A percentile compares a stretch with the other conserved stretches of the same genome.
Evolutionary conservation across 2,329 filamentous ascomycete genomes (phyloP).

Genomic region (Hymenoscyphus repandus): DNA sequence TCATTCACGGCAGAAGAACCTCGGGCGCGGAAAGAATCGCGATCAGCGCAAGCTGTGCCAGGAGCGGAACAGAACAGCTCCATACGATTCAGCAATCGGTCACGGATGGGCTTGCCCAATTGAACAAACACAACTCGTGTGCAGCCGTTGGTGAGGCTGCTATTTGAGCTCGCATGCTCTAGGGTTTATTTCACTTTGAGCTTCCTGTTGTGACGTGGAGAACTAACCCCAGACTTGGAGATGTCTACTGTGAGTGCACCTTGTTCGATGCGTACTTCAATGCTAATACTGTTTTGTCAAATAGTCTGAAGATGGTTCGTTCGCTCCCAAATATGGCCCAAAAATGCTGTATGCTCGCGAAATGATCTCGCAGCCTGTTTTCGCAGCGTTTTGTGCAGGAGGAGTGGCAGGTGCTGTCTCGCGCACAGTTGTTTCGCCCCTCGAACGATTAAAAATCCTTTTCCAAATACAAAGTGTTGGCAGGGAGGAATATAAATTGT

Average conservation of each 20-base stretch:
- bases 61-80: background rate
- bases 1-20: background rate
- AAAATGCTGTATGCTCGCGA: conserved; percentile 34
- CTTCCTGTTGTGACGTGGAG: conserved; percentile 6
- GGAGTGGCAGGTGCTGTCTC: conserved; percentile 96
- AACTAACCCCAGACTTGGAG: conserved; percentile 13
- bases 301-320: conserved; percentile 23
- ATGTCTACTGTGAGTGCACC: conserved; percentile 30
- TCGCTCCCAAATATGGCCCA: conserved; percentile 30
- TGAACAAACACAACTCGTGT: conserved; percentile 13
- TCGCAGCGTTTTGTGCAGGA: conserved; percentile 89
- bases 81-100: background rate
- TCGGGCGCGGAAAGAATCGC: background rate
- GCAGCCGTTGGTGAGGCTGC: conserved; percentile 13
- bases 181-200: conserved; percentile 11
- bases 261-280: background rate
- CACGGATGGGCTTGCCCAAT: conserved; percentile 15
- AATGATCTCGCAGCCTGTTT: conserved; percentile 71
- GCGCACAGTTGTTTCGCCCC: conserved; percentile 89
- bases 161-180: conserved; percentile 13
- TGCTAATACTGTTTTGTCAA: conserved; percentile 6
- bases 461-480: conserved; percentile 92
- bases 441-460: conserved; percentile 96
- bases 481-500: conserved; percentile 88
- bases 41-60: background rate